Percentiles rank a stretch among this genome's conserved stretches.
Conservation (phyloP, 768 basidiomycete species). For the Panus rudis region DNA sequence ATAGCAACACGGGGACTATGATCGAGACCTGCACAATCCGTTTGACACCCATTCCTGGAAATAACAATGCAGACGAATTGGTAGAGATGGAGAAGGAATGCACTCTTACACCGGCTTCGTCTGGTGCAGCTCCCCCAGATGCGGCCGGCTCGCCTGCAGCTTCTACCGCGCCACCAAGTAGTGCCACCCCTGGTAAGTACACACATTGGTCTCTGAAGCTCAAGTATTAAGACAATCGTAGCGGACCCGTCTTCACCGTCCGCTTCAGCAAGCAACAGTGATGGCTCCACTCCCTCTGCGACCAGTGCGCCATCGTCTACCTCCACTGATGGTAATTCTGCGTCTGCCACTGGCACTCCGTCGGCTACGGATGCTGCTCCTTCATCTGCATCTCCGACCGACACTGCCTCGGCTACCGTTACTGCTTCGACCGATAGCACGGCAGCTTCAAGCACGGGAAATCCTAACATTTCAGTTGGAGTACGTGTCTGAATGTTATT, state of each 20-base stretch:
- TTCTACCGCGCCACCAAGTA: conserved; percentile 2
- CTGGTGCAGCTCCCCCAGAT: background rate
- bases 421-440: conserved; percentile 12
- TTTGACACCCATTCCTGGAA: conserved; percentile 27
- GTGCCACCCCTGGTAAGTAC: conserved; percentile 1
- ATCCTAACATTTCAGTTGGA: no score
- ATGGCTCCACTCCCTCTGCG: conserved; percentile 8
- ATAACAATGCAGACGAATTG: conserved; percentile 20
- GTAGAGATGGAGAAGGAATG: conserved; percentile 28
- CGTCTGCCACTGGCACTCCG: conserved; percentile 5
- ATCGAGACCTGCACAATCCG: conserved; percentile 30
- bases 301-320: conserved; percentile 9
- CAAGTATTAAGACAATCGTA: background rate
- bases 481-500: no score
- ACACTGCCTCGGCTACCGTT: conserved; percentile 19
- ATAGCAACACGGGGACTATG: conserved; percentile 23
- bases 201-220: background rate
- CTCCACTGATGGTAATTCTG: conserved; percentile 10
- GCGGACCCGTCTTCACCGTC: background rate
- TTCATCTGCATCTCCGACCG: conserved; percentile 10
- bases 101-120: conserved; percentile 10
- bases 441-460: no score
- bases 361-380: conserved; percentile 7
- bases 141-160: background rate
- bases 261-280: conserved; percentile 5